These are phyloP conservation scores for Claviceps spartinae DNA, from an alignment of 2,329 filamentous ascomycete genomes.

Conservation along the genomic window DNA sequence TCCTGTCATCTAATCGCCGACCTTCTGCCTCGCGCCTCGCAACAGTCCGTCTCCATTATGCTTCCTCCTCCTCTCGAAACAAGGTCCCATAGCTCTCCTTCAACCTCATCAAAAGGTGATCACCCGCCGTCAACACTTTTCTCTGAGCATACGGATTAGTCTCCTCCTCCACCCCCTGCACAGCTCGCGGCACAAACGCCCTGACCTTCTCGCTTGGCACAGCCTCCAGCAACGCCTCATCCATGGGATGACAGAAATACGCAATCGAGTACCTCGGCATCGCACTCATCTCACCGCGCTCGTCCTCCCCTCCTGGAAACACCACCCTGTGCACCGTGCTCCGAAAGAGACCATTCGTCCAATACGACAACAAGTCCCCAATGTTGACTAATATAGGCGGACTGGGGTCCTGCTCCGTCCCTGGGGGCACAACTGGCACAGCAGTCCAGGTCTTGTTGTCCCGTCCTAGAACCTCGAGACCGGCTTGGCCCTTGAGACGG, in stretches of 20 bases:
- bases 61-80: slow-evolving; percentile 28
- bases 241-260: slow-evolving; percentile 54
- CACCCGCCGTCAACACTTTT: slow-evolving; percentile 47
- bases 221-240: slow-evolving; percentile 35
- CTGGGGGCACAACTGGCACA: slow-evolving; percentile 52
- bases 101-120: slow-evolving; percentile 49
- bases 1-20: no score
- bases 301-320: slow-evolving; percentile 33
- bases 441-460: slow-evolving; percentile 39
- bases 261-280: slow-evolving; percentile 51
- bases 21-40: no score
- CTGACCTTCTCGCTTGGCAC: slow-evolving; percentile 48
- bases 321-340: slow-evolving; percentile 84
- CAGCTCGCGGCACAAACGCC: slow-evolving; percentile 21
- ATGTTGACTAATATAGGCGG: slow-evolving; percentile 76
- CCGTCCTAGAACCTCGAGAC: slow-evolving; percentile 64
- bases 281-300: slow-evolving; percentile 31
- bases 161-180: slow-evolving; percentile 15
- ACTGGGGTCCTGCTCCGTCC: slow-evolving; percentile 41
- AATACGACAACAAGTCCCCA: slow-evolving; percentile 60
- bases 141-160: slow-evolving; percentile 36
- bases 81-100: slow-evolving; percentile 43
- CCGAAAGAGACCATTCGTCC: slow-evolving; percentile 79
- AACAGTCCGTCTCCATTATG: background rate
- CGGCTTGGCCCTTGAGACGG: slow-evolving; percentile 70